These are phyloP conservation scores for Penicillium samsonianum DNA, from an alignment of 495 filamentous ascomycete species.

Conservation along the genomic window DNA sequence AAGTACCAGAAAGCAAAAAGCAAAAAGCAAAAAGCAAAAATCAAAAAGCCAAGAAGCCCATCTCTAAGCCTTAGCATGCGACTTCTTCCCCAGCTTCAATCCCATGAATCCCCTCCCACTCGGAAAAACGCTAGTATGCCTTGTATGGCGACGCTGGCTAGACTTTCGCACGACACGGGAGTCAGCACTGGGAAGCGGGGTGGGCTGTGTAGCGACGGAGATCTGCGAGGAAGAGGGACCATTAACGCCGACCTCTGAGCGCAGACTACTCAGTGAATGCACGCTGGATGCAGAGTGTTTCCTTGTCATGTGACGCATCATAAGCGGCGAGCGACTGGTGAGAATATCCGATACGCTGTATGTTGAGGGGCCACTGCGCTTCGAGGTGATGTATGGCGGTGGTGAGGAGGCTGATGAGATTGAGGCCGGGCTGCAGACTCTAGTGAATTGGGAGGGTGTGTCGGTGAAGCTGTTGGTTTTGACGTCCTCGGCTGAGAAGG, in stretches of 20 bases:
- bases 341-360: constrained; percentile 33
- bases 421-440: constrained; percentile 29
- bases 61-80: constrained; percentile 29
- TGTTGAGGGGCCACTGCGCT: constrained; percentile 27
- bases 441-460: constrained; percentile 20
- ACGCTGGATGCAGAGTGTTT: constrained; percentile 65
- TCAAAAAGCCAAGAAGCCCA: constrained; percentile 7
- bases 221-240: constrained; percentile 8
- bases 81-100: constrained; percentile 36
- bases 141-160: constrained; percentile 24
- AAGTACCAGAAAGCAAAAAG: neutral
- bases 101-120: constrained; percentile 40
- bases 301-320: constrained; percentile 32
- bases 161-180: constrained; percentile 16
- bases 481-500: constrained; percentile 19
- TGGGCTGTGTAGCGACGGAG: constrained; percentile 6
- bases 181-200: constrained; percentile 5
- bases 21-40: constrained; percentile 8
- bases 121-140: constrained; percentile 25
- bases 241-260: constrained; percentile 57
- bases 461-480: constrained; percentile 26
- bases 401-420: constrained; percentile 20
- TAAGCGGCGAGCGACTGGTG: constrained; percentile 26
- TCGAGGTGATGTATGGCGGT: constrained; percentile 20
- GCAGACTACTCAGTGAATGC: constrained; percentile 61